Evolutionary conservation across 2,329 filamentous ascomycete species (phyloP), one percentile per base, ranked within the genome.

Genomic region (Talaromyces sp.): DNA sequence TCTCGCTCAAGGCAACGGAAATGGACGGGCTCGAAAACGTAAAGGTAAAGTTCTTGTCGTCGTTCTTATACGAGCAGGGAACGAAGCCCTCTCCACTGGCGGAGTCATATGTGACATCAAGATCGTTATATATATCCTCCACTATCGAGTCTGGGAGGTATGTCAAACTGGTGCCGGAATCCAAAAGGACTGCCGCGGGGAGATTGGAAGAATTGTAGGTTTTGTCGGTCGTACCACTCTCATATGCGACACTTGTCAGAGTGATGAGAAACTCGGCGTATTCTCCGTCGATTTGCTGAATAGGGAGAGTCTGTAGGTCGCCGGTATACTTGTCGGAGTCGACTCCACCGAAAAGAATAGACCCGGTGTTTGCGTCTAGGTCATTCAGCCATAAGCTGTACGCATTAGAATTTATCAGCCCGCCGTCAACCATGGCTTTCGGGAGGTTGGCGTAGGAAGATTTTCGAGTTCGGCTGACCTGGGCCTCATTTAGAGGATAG

Each of bases 321-420:
- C 88, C 89, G 2, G 76, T 70, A 71, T 84, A 93, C 65, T 88
- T 86, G 25, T 77, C 84, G 2, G 81, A 84, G 73, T 93, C 88
- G 61, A 93, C 83, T 32, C 90, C 90, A 32, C 90, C 90, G 67
- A 93, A 93, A 1, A 93, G 77, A 59, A 93, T 86, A 63, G 79
- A 87, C 59, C 90, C 90, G 0, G 80, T 85, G 67, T 75, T 84
- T 27, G 88, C 79, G 64, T 87, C 82, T 8, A 91, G 77, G 69
- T 92, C 88, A 74, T 92, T 89, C 19, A 92, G 79, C 86, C 88
- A 92, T 51, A 93, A 75, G 69, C 88, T 91, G 76, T 88, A 93
- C 2, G 88, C 87, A 59, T 84, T 88, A 19, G 87, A 86, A 19
- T 82, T 75, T 65, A 91, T 91, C 56, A 82, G 59, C 8, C 85